These are phyloP conservation scores for Rhodotorula sp. DNA, from an alignment of 1,284 basidiomycete genomes.

Conservation along the genomic window DNA sequence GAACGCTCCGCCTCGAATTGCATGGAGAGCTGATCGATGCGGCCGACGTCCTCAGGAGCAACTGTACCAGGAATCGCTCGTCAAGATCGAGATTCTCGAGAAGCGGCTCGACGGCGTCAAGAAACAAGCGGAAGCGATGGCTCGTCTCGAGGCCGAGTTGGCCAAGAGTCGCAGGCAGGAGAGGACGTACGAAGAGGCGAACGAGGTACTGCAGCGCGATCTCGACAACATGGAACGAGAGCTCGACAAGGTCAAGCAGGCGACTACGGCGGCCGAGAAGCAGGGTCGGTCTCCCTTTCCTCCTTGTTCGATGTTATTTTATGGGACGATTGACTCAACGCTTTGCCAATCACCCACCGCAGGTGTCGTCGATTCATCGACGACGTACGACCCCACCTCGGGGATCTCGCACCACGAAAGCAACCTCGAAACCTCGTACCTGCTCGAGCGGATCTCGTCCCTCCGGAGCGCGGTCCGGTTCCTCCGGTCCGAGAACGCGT, in stretches of 20 bases:
- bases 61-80: slow-evolving; percentile 77
- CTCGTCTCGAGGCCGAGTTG: slow-evolving; percentile 76
- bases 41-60: slow-evolving; percentile 65
- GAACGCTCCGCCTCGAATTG: too few relatives aligned
- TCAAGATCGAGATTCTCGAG: slow-evolving; percentile 94
- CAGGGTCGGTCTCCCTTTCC: slow-evolving; percentile 19
- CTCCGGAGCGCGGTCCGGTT: slow-evolving; percentile 83
- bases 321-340: slow-evolving; percentile 33
- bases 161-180: slow-evolving; percentile 80
- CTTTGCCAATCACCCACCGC: not conserved
- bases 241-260: slow-evolving; percentile 73
- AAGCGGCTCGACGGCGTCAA: slow-evolving; percentile 85
- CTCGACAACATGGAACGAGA: slow-evolving; percentile 83
- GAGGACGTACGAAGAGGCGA: slow-evolving; percentile 83
- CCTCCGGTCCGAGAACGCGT: slow-evolving; percentile 85
- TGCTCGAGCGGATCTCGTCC: slow-evolving; percentile 84
- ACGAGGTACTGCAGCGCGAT: slow-evolving; percentile 88
- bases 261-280: slow-evolving; percentile 49
- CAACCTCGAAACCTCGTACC: slow-evolving; percentile 76
- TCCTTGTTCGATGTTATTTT: not conserved
- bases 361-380: not conserved
- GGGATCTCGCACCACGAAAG: slow-evolving; percentile 57
- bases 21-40: too few relatives aligned
- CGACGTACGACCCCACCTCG: not conserved
- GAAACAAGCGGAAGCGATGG: slow-evolving; percentile 75